phyloP scores from a whole-genome alignment of 164 flowering plant genomes.

The Nymphaea thermarum region DNA sequence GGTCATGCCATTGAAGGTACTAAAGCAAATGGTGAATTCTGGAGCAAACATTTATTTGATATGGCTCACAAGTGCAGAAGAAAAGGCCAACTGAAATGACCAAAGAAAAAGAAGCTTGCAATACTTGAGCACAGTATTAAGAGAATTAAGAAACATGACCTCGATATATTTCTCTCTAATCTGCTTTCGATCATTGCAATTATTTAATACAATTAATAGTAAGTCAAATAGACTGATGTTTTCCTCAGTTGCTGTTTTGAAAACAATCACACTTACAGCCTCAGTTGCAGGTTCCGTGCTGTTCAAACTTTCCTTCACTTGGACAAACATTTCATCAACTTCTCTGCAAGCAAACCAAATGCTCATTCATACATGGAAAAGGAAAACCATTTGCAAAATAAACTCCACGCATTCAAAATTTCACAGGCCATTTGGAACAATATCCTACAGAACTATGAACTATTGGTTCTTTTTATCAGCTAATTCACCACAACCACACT shows the following conservation, averaged over 20 bases:
- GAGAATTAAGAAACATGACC: no score
- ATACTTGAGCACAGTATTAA: background rate
- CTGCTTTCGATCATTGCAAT: background rate
- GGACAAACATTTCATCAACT: constrained; percentile 38
- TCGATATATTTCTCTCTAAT: no score
- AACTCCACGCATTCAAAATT: background rate
- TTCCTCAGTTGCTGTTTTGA: background rate
- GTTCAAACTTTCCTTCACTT: constrained; percentile 19
- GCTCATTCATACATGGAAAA: background rate
- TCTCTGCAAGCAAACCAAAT: constrained; percentile 25
- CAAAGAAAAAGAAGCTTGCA: background rate
- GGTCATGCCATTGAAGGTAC: no score
- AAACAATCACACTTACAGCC: background rate
- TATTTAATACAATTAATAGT: no score
- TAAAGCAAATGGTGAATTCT: no score
- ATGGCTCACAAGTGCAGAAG: no score
- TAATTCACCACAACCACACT: no score
- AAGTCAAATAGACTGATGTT: no score
- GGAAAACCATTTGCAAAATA: constrained; percentile 4
- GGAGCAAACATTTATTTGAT: no score
- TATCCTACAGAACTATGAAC: no score
- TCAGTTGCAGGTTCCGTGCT: constrained; percentile 10
- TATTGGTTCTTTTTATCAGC: no score
- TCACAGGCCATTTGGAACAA: background rate
- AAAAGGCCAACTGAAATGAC: background rate